Conservation (phyloP, 1,284 basidiomycete genomes). For the Leucoagaricus sp. region DNA sequence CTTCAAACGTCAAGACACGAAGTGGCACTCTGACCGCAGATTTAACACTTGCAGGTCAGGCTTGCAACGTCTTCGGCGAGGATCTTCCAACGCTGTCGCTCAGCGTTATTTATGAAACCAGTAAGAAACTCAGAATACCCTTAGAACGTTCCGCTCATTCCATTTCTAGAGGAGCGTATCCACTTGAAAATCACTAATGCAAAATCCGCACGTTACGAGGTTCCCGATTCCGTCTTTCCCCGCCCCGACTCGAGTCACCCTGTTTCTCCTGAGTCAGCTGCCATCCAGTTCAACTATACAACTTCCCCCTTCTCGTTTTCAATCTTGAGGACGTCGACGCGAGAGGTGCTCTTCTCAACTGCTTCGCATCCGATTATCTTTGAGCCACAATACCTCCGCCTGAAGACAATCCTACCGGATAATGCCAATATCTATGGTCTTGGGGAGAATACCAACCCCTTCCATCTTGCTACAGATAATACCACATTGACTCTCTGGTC, state of each 20-base stretch:
- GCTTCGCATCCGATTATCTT: constrained; percentile 64
- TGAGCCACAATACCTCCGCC: constrained; percentile 77
- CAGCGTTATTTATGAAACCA: constrained; percentile 26
- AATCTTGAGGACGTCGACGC: constrained; percentile 55
- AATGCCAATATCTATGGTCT: constrained; percentile 78
- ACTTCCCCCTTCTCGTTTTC: constrained; percentile 72
- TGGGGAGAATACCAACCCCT: constrained; percentile 72
- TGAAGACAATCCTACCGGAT: constrained; percentile 56
- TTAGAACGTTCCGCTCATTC: not conserved
- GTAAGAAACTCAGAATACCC: constrained; percentile 13
- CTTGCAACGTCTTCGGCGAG: constrained; percentile 27
- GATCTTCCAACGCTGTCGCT: constrained; percentile 24
- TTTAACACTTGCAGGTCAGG: constrained; percentile 18
- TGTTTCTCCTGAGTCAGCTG: constrained; percentile 33
- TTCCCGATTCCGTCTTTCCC: constrained; percentile 66
- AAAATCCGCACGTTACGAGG: constrained; percentile 59
- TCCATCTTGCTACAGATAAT: constrained; percentile 62
- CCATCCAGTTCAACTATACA: constrained; percentile 69
- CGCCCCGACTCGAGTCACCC: constrained; percentile 43
- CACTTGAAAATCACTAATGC: constrained; percentile 76
- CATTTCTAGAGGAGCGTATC: constrained; percentile 52
- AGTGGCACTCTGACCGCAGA: constrained; percentile 22
- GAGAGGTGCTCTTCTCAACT: constrained; percentile 73
- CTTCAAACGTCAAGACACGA: constrained; percentile 18
- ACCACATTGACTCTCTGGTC: constrained; percentile 70